Percentiles rank a stretch among this genome's conserved stretches.
Conservation (phyloP, 176 grass and related monocot species). For the Melocanna baccifera region DNA sequence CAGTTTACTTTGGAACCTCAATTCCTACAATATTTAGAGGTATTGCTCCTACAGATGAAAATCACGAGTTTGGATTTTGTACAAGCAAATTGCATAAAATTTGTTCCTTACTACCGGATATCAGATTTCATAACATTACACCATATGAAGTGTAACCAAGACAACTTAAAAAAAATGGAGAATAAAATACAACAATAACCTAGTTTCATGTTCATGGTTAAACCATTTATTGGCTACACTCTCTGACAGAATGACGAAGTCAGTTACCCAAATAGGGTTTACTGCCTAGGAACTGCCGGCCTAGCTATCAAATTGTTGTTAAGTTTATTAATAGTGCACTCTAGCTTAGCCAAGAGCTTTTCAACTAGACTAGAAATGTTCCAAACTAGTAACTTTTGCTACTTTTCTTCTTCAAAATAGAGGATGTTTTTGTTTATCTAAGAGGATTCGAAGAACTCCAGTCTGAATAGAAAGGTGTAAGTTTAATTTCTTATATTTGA, state of each 20-base stretch:
- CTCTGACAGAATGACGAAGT: not conserved
- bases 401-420: not conserved
- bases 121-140: not conserved
- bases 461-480: not conserved
- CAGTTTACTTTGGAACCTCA: constrained; percentile 83
- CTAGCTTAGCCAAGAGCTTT: not conserved
- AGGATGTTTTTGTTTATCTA: not conserved
- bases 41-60: constrained; percentile 18
- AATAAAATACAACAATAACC: not conserved
- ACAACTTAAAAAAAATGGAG: not conserved
- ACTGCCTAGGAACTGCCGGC: not conserved
- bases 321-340: not conserved
- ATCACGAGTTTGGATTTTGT: not conserved
- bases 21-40: constrained; percentile 86
- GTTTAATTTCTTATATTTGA: not conserved
- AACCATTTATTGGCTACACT: constrained; percentile 4
- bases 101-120: constrained; percentile 8
- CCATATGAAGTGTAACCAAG: not conserved
- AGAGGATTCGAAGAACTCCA: not conserved
- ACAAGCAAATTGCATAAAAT: not conserved
- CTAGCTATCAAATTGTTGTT: not conserved
- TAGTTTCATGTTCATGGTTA: not conserved
- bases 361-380: not conserved
- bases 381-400: not conserved
- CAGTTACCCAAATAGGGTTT: not conserved